These are phyloP conservation scores for Globisporangium nunn DNA, from an alignment of 352 stramenopile genomes.

Conservation along the genomic window DNA sequence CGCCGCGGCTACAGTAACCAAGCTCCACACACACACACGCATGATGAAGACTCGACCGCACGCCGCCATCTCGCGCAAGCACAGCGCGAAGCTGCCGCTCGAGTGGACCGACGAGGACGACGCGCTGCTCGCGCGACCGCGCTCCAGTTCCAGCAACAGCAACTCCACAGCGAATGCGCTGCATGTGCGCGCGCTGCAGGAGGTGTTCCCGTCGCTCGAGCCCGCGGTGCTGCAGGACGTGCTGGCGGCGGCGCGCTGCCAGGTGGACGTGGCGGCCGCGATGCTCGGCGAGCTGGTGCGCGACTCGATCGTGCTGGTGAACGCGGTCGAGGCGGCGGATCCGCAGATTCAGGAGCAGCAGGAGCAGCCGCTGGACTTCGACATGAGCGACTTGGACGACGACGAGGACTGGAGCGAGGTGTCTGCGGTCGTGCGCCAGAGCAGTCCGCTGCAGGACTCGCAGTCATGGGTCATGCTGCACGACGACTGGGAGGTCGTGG, in stretches of 20 bases:
- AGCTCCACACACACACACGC: no score
- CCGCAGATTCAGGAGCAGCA: no score
- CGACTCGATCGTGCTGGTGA: slow-evolving; percentile 9
- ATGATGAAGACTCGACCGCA: neutral
- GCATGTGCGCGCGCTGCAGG: slow-evolving; percentile 36
- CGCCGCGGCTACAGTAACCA: no score
- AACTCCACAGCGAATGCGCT: slow-evolving; percentile 27
- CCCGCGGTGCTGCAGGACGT: slow-evolving; percentile 52
- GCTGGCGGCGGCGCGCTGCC: slow-evolving; percentile 53
- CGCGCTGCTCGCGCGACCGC: slow-evolving; percentile 14
- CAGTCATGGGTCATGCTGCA: slow-evolving; percentile 38
- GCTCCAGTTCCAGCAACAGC: neutral
- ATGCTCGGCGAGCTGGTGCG: slow-evolving; percentile 52
- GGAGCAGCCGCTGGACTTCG: slow-evolving; percentile 19
- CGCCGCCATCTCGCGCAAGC: neutral
- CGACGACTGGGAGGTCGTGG: slow-evolving; percentile 69
- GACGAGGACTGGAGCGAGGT: slow-evolving; percentile 64
- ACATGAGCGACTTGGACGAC: slow-evolving; percentile 27
- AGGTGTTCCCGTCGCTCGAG: slow-evolving; percentile 48
- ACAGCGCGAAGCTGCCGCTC: neutral
- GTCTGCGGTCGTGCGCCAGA: slow-evolving; percentile 4
- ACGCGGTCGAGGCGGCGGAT: no score
- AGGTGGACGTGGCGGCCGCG: slow-evolving; percentile 48
- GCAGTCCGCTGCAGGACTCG: slow-evolving; percentile 11
- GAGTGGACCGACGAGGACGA: slow-evolving; percentile 9